Conservation (phyloP, 164 flowering plant genomes). For the Nymphaea colorata region DNA sequence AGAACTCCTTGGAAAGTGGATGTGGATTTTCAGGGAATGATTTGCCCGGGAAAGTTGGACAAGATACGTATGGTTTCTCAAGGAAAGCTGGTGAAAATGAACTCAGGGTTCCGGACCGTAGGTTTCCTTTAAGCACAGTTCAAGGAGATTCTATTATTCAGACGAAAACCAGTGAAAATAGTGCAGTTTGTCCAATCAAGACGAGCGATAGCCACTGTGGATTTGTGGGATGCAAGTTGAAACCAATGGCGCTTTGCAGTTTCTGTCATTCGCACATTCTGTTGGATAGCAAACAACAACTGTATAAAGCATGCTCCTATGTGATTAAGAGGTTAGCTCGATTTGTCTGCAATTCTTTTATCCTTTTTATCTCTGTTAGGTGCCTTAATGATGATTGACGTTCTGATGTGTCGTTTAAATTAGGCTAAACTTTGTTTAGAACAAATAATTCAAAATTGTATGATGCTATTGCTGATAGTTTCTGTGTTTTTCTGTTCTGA, state of each 20-base stretch:
- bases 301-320: slow-evolving; percentile 56
- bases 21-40: not conserved
- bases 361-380: not conserved
- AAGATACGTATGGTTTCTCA: not conserved
- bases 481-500: not conserved
- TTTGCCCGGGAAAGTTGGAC: not conserved
- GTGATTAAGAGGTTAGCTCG: slow-evolving; percentile 44
- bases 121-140: not conserved
- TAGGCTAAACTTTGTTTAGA: not conserved
- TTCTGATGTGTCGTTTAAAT: too few species aligned
- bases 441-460: not conserved
- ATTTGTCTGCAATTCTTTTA: too few species aligned
- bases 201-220: slow-evolving; percentile 22
- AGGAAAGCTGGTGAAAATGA: not conserved
- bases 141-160: not conserved
- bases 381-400: too few species aligned
- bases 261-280: slow-evolving; percentile 69
- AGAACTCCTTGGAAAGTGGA: not conserved
- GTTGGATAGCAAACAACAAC: slow-evolving; percentile 57
- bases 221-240: slow-evolving; percentile 46
- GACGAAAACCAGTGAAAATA: not conserved
- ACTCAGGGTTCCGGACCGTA: not conserved
- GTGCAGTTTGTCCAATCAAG: slow-evolving; percentile 6
- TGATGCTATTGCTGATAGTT: not conserved
- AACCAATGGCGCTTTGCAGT: slow-evolving; percentile 75